Percentiles rank a stretch among this genome's conserved stretches.
Evolutionary conservation across 108 stramenopile genomes (phyloP).

Genomic region (Nitzschia inconspicua): DNA sequence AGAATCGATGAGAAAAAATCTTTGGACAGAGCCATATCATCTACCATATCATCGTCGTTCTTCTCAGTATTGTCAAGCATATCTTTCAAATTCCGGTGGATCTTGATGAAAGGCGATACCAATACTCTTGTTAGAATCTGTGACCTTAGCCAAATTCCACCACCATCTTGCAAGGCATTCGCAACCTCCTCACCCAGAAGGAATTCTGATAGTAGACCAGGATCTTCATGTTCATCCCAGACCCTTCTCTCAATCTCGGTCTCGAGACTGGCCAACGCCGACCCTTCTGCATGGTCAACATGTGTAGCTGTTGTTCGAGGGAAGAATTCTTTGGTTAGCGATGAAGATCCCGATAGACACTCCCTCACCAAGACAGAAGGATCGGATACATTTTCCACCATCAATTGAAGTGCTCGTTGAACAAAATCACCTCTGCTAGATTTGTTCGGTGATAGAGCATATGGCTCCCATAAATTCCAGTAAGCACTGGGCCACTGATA

Average conservation of each 20-base stretch:
- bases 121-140: constrained; percentile 13
- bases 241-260: constrained; percentile 55
- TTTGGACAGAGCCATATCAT: constrained; percentile 38
- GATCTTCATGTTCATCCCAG: constrained; percentile 56
- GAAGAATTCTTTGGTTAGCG: constrained; percentile 13
- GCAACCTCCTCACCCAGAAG: constrained; percentile 63
- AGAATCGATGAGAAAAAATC: constrained; percentile 31
- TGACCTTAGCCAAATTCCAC: constrained; percentile 13
- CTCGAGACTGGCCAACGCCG: constrained; percentile 15
- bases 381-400: constrained; percentile 28
- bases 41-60: constrained; percentile 29
- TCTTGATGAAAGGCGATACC: constrained; percentile 9
- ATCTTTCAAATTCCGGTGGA: constrained; percentile 8
- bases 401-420: constrained; percentile 10
- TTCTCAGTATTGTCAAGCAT: constrained; percentile 14
- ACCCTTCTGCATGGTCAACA: neutral
- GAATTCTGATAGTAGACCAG: constrained; percentile 43
- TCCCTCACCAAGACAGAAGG: constrained; percentile 12
- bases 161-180: constrained; percentile 15
- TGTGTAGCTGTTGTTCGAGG: neutral
- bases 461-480: constrained; percentile 79
- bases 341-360: constrained; percentile 13
- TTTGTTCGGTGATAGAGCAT: constrained; percentile 29
- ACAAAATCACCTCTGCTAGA: constrained; percentile 63
- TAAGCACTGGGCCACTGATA: constrained; percentile 83